Conservation (phyloP, 2,329 filamentous ascomycete genomes). For the Septoria linicola region DNA sequence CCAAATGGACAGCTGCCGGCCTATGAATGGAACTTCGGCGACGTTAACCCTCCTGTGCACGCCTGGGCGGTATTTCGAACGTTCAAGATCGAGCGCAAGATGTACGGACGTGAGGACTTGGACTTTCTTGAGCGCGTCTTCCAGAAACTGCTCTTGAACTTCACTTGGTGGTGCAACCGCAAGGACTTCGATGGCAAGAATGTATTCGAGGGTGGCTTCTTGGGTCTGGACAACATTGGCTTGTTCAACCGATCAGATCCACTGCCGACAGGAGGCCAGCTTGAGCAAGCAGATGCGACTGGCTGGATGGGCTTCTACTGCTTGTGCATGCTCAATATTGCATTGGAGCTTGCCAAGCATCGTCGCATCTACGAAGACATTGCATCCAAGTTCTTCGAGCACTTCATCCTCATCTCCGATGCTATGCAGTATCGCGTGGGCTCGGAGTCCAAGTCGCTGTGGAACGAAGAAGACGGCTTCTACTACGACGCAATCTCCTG, state of each 20-base stretch:
- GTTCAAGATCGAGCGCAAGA: conserved; percentile 97
- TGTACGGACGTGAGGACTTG: conserved; percentile 90
- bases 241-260: conserved; percentile 96
- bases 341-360: conserved; percentile 91
- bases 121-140: conserved; percentile 96
- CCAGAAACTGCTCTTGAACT: conserved; percentile 92
- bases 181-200: conserved; percentile 95
- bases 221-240: conserved; percentile 95
- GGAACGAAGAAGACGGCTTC: conserved; percentile 96
- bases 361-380: conserved; percentile 94
- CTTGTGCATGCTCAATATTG: conserved; percentile 94
- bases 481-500: conserved; percentile 98
- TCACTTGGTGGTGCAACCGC: conserved; percentile 99
- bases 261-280: conserved; percentile 83
- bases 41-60: conserved; percentile 94
- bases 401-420: conserved; percentile 96
- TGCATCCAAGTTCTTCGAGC: conserved; percentile 97
- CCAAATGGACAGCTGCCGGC: conserved; percentile 93
- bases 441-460: conserved; percentile 76
- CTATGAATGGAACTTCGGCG: conserved; percentile 96
- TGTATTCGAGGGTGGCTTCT: conserved; percentile 93
- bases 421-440: conserved; percentile 77
- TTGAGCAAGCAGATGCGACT: conserved; percentile 96
- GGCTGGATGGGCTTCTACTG: conserved; percentile 99
- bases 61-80: conserved; percentile 94